Evolutionary conservation across 108 stramenopile species (phyloP), one percentile per base, ranked within the genome.

Genomic region (Nitzschia putrida): DNA sequence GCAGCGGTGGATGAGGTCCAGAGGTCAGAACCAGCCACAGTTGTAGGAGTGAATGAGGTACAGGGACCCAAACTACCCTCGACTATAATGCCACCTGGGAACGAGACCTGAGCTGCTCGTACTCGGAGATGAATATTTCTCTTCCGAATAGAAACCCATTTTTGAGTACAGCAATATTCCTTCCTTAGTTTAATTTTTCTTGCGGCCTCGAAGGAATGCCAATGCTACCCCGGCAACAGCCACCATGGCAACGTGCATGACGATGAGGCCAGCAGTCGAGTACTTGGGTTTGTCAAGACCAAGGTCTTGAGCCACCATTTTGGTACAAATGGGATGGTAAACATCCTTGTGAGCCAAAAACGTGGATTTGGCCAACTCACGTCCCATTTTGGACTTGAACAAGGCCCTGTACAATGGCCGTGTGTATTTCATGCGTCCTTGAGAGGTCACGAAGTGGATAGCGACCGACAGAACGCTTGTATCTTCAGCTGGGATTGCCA

Each of bases 381-480:
- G 74, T 0, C 92, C 95, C 77, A 90, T 85, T 10, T 55, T 66
- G 21, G 88, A 86, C 29, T 80, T 64, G 76, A 64, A 81, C n/a
- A 99, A 64, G 25, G 93, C 85, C 25, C 83, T 72, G 61, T 97
- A 97, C 50, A 98, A 68, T 3, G 99, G 97, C 9, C 99, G 83
- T 2, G 95, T 91, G 69, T 88, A 99, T 80, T 99, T 99, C 97
- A 99, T 99, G n/a, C 99, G 77, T 14, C 99, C 99, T 80, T 98
- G 97, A 20, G 89, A 83, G 1, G 93, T 97, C 26, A 98, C 84
- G 78, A 99, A 98, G 13, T 88, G 80, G 5, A 91, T 40, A 10
- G 79, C 93, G 18, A 88, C 76, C 7, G 84, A 77, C 3, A 96
- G 37, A 58, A 95, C 86, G 22, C 68, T 66, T 51, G 63, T 45